phyloP scores from a whole-genome alignment of 2,329 filamentous ascomycete genomes.

The Cryoendolithus antarcticus region DNA sequence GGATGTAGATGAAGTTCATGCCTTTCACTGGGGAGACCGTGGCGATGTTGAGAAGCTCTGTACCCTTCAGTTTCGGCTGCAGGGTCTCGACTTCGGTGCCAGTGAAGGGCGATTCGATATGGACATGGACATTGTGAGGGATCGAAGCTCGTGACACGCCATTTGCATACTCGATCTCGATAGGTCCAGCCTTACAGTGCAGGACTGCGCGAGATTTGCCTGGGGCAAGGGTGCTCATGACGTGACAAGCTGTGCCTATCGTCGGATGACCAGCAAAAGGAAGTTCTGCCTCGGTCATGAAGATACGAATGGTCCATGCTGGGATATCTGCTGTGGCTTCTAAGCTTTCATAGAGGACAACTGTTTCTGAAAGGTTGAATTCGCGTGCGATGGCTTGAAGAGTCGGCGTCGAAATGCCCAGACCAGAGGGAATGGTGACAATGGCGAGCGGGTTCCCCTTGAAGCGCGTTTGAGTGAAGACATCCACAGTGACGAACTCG shows the following conservation, averaged over 20 bases:
- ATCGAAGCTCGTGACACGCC: constrained; percentile 48
- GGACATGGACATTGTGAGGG: constrained; percentile 55
- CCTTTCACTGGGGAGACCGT: constrained; percentile 51
- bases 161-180: constrained; percentile 25
- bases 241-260: constrained; percentile 42
- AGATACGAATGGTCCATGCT: constrained; percentile 41
- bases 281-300: constrained; percentile 38
- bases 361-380: constrained; percentile 43
- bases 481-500: constrained; percentile 16
- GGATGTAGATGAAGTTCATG: constrained; percentile 59
- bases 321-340: constrained; percentile 1
- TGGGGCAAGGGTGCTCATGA: constrained; percentile 23
- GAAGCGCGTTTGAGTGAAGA: constrained; percentile 33
- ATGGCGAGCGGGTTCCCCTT: constrained; percentile 40
- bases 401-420: constrained; percentile 17
- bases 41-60: constrained; percentile 7
- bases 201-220: constrained; percentile 23
- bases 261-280: constrained; percentile 48
- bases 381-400: constrained; percentile 41
- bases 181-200: constrained; percentile 33
- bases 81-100: constrained; percentile 21
- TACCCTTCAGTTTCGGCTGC: constrained; percentile 23
- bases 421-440: constrained; percentile 28
- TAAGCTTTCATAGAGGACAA: constrained; percentile 33
- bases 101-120: constrained; percentile 29